Conservation (phyloP, 2,329 filamentous ascomycete genomes). For the Aspergillus puulaauensis region DNA sequence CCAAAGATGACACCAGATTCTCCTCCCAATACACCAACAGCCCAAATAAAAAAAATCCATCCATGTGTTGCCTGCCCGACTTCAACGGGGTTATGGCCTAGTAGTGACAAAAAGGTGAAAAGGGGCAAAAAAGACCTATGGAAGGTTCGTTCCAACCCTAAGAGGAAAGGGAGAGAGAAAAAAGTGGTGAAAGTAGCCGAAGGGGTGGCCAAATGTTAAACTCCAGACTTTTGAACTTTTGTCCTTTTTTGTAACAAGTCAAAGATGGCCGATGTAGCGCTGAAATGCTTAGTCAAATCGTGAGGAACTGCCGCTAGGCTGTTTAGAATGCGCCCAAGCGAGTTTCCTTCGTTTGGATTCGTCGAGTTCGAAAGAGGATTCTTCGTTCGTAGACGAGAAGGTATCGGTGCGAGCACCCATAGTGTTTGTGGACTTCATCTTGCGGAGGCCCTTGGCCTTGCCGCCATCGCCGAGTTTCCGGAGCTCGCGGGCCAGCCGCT, state of each 20-base stretch:
- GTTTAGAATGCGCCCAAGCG: constrained; percentile 40
- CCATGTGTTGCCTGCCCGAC: not conserved
- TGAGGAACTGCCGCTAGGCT: constrained; percentile 21
- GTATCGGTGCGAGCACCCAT: constrained; percentile 46
- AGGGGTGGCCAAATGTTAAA: constrained; percentile 8
- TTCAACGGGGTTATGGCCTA: constrained; percentile 1
- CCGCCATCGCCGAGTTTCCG: constrained; percentile 42
- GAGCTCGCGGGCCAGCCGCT: constrained; percentile 60
- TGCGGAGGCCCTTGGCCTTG: constrained; percentile 29
- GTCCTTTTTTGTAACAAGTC: not conserved
- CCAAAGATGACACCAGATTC: constrained; percentile 1
- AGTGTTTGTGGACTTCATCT: constrained; percentile 56
- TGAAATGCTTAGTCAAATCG: constrained; percentile 9
- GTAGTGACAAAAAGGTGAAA: constrained; percentile 3
- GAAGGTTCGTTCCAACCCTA: not conserved
- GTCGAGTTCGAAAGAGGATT: constrained; percentile 49
- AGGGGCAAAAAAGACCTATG: not conserved
- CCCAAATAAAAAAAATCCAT: constrained; percentile 5
- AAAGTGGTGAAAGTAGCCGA: constrained; percentile 4
- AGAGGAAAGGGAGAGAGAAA: not conserved
- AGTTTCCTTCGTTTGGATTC: constrained; percentile 49
- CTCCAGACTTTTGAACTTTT: constrained; percentile 3
- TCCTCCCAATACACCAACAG: constrained; percentile 10
- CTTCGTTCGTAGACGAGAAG: constrained; percentile 32
- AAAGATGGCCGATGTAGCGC: not conserved